Evolutionary conservation across 75 land plant genomes (phyloP).

Genomic region (Picea glauca): DNA sequence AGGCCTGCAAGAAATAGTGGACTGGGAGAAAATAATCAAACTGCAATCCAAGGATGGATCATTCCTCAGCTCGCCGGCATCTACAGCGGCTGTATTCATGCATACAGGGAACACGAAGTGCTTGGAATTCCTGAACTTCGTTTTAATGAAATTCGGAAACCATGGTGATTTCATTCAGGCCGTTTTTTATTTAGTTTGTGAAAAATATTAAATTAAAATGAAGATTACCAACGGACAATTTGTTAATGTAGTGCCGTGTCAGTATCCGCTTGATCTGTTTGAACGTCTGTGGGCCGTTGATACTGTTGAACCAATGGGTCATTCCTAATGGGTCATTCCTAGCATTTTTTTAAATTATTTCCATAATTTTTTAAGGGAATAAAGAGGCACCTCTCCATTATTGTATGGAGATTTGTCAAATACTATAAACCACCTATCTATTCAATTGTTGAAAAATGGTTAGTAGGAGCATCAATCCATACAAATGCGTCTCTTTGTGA

Average conservation of each 20-base stretch:
- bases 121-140: conserved; percentile 13
- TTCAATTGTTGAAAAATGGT: too few relatives aligned
- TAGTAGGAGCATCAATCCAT: too few relatives aligned
- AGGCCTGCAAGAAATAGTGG: conserved; percentile 19
- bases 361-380: too few relatives aligned
- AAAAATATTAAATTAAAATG: too few relatives aligned
- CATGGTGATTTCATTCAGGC: conserved; percentile 9
- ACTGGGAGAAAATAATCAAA: conserved; percentile 25
- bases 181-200: too few relatives aligned
- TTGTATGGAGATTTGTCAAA: too few relatives aligned
- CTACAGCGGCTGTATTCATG: conserved; percentile 24
- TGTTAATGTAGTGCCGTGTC: background rate
- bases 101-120: conserved; percentile 23
- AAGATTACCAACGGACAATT: too few relatives aligned
- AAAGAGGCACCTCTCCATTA: too few relatives aligned
- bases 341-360: too few relatives aligned
- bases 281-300: conserved; percentile 59
- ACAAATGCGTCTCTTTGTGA: too few relatives aligned
- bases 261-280: conserved; percentile 19
- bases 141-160: conserved; percentile 16
- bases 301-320: conserved; percentile 30
- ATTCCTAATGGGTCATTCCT: too few relatives aligned
- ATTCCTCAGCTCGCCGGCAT: conserved; percentile 27
- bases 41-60: conserved; percentile 25
- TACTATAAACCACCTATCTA: too few relatives aligned